Base-by-base conservation (phyloP, 768 basidiomycete species). In the Rhodosporidiobolus odoratus region DNA sequence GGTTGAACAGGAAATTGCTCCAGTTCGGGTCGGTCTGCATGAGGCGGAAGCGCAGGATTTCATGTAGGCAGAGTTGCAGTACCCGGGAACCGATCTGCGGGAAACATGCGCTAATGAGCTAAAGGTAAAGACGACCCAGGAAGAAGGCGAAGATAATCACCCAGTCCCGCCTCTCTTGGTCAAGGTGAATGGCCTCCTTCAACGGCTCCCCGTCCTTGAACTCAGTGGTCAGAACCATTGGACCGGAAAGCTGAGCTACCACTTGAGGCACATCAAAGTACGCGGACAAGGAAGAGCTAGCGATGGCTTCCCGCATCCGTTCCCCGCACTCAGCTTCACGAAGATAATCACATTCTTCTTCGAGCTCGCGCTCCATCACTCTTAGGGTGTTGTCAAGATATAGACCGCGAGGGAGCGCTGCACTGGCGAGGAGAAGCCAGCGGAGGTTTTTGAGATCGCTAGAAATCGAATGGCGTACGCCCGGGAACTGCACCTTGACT, bases 11-110 rank as follows among this genome's bases (percentile, higher is more conserved):
- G 81, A 99, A 98, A 79, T 98, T 98, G 15, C 91, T 90, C 90
- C 91, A 98, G 76, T 99, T 98, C 5, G 96, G 96, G 78, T 99
- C 95, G 0, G 95, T 99, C 79, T 98, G 96, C 96, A 99, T 98
- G 52, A 89, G 80, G 38, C 90, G 83, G 82, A 96, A 95, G 69
- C 87, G 83, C 79, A 97, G 96, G 12, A 99, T 85, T 78, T 98
- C 96, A 67, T 84, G 86, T 48, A 99, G 81, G 77, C 92, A 97
- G 12, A 99, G 83, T 56, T 90, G 88, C 60, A 97, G 83, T 56
- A 96, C 85, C 64, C 87, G 82, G 4, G 84, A 81, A 5, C 92
- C 90, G 76, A 98, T 95, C 95, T 97, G 77, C 17, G n/a, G n/a
- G n/a, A 25, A 19, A 4, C 12, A 34, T 45, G 52, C 63, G 54